Evolutionary conservation across 2,329 filamentous ascomycete species (phyloP), one percentile per base, ranked within the genome.

Genomic region (Trichophyton equinum): DNA sequence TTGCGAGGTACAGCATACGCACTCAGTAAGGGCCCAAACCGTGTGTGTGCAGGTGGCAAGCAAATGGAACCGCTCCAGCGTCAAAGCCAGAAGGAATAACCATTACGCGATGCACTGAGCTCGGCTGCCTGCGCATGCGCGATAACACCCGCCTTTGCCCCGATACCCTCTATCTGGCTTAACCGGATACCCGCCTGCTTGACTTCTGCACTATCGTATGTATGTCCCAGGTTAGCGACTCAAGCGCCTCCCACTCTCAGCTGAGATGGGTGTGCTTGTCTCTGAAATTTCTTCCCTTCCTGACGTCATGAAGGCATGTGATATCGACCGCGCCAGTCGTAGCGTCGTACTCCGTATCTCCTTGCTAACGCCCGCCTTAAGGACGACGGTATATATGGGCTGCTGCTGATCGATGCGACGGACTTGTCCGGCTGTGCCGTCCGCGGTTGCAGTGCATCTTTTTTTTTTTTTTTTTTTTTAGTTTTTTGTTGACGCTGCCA

Each of bases 191-290:
- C 20, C 25, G 9, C 18, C n/a, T 51, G 22, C 20, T 6, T 27
- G 22, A 27, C 30, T 30, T 30, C 15, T 55, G 51, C 7, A 30
- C 49, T 53, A 25, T 25, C 8, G 22, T 18, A 18, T 55, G 30
- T 27, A 30, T 30, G 27, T 30, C 27, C 27, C 27, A 30, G 27
- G 27, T 30, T 30, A 30, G 27, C 51, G 27, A 55, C 13, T 36
- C 51, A 55, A 53, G 51, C 51, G 51, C 51, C 51, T 55, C 51
- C 51, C 51, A 55, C 13, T 15, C 51, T 55, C 51, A 55, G 51
- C 51, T 55, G 51, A 27, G 51, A 51, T 51, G 51, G 7, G 13
- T 55, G 7, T 36, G n/a, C 18, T 30, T n/a, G 13, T 33, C 13
- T 15, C 33, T 25, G 46, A 27, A 13, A 25, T 25, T 47, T 53